Evolutionary conservation across 2,329 filamentous ascomycete species (phyloP), one percentile per base, ranked within the genome.

Genomic region (Microsporum canis): DNA sequence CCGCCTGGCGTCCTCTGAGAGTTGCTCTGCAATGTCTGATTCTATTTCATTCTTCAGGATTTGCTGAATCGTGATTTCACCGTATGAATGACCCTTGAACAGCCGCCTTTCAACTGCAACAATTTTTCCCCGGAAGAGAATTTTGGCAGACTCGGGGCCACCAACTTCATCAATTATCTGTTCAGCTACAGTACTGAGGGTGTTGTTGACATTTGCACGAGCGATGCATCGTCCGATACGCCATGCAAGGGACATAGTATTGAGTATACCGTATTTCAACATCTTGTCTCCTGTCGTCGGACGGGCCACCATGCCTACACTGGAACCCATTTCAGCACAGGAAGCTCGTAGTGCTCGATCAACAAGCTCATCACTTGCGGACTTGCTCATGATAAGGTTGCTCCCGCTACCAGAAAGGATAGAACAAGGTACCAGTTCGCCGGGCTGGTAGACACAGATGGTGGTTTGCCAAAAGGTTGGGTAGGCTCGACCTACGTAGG

Each of bases 101-200:
- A 85, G 68, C 3, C 60, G 56, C 12, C 83, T 74, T 68, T 85
- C 80, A 0, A 86, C 83, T 1, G 78, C 78, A 23, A 84, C 76
- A 64, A 87, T 85, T 72, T 87, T 87, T 33, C 84, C 84, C 61
- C 81, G 78, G 73, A 82, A 86, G n/a, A 87, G 66, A 6, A 86
- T 77, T 63, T 76, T 80, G 1, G 81, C 84, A 0, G 78, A 77
- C 3, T 73, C 73, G 0, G 73, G 66, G 0, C 83, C 83, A 3
- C 83, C 83, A 34, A 80, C 81, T 68, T 84, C 82, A 0, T 79
- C 75, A 14, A 86, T 77, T 62, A 86, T 84, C 2, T 75, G 75
- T 70, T 85, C 81, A 0, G 82, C 82, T 1, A 85, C 80, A 10
- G 71, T 77, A 14, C 80, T 79, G 1, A 84, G 71, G 3, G 76